Evolutionary conservation across 1,139 yeast species (phyloP).

Genomic region (Geotrichum carabidarum): DNA sequence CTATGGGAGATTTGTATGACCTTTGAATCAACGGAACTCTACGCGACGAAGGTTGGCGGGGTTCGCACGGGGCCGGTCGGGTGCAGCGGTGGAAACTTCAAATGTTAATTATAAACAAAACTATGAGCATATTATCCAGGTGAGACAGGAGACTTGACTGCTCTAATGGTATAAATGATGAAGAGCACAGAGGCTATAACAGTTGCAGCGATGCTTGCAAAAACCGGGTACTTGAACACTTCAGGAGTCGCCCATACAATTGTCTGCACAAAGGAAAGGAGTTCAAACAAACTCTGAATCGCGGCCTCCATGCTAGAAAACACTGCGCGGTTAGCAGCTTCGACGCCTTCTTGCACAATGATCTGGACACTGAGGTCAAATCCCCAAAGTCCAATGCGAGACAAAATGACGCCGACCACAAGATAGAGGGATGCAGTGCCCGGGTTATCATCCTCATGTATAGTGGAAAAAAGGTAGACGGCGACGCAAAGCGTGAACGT

Average conservation of each 20-base stretch:
- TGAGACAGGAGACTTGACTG: too few species aligned
- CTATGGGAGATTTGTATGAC: background rate
- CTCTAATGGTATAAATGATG: background rate
- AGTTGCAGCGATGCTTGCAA: conserved; percentile 29
- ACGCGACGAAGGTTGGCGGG: background rate
- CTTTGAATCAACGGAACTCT: background rate
- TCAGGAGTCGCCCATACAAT: conserved; percentile 35
- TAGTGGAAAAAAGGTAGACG: conserved; percentile 11
- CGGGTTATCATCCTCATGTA: conserved; percentile 2
- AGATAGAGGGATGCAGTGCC: conserved; percentile 19
- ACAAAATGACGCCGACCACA: conserved; percentile 33
- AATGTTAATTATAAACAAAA: background rate
- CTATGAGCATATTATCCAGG: background rate
- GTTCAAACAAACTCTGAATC: conserved; percentile 36
- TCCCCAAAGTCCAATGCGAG: conserved; percentile 42
- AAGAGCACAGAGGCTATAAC: conserved; percentile 25
- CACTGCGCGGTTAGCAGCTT: conserved; percentile 32
- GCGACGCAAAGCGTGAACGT: conserved; percentile 23
- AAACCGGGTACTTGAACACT: conserved; percentile 33
- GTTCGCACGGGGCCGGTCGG: background rate
- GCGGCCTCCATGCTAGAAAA: conserved; percentile 39
- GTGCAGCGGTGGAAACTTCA: background rate
- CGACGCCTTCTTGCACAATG: conserved; percentile 35
- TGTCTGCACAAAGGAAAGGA: conserved; percentile 34
- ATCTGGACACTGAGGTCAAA: conserved; percentile 38